Base-by-base conservation (phyloP, 2,329 filamentous ascomycete species). In the Colletotrichum coccodes region DNA sequence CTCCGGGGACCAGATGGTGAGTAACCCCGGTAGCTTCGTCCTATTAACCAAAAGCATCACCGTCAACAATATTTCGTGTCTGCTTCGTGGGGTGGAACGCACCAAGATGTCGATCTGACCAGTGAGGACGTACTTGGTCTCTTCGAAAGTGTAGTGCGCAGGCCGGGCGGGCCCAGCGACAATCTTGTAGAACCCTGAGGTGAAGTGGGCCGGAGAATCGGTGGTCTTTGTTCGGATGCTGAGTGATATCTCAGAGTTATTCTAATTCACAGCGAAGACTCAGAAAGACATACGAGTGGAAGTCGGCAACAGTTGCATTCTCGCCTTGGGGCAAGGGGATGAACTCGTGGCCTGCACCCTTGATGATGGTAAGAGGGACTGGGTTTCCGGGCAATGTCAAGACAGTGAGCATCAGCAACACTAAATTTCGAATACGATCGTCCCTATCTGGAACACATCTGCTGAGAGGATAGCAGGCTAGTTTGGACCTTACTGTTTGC, bases 111-210 rank as follows among this genome's bases (percentile, higher is more conserved):
- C 67, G 3, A 70, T 56, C n/a, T 70, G 67, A 26, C 68, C 62
- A 1, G 23, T 52, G 12, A 70, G 78, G 0, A 77, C 56, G 18
- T 75, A 77, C 44, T 77, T 77, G n/a, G 75, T 75, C 52, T 77
- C 76, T 14, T 77, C 76, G 3, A 77, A 75, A 0, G 64, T 60
- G 46, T 69, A 71, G 11, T 47, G 46, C 6, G 64, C 64, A 6
- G 68, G 68, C 5, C 58, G 47, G 12, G 64, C 18, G 36, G 68
- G 68, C 4, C 68, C 68, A 26, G 65, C 54, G 14, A 44, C 42
- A n/a, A 69, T 71, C 60, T 71, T 71, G 47, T 69, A 71, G 60
- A 71, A 69, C 14, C 42, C 42, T 4, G 61, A 64, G 2, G 53
- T 58, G 23, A 59, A 59, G 26, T 59, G 26, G 3, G 61, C 36